A percentile compares a stretch with the other conserved stretches of the same genome.
These are phyloP conservation scores for Aotearoamyces nothofagi DNA, from an alignment of 2,329 filamentous ascomycete species.

Conservation along the genomic window DNA sequence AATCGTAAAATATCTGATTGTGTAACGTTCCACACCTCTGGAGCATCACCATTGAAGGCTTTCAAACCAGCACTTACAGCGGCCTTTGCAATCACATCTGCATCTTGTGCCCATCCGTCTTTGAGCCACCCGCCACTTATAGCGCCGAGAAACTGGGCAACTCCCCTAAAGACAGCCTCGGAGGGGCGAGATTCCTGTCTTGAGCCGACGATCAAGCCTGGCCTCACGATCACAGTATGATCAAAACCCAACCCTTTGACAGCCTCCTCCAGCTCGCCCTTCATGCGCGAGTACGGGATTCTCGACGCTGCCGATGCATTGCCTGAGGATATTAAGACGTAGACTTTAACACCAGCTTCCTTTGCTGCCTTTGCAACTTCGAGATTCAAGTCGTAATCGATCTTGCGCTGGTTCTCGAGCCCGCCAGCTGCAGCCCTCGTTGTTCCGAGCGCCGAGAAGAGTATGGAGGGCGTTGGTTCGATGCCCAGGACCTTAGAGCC, in stretches of 20 bases:
- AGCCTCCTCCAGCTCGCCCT: slow-evolving; percentile 71
- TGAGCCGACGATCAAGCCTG: slow-evolving; percentile 61
- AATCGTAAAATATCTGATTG: slow-evolving; percentile 34
- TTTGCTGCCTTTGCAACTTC: slow-evolving; percentile 64
- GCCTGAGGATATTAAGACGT: slow-evolving; percentile 33
- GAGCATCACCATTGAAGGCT: slow-evolving; percentile 18
- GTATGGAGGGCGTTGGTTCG: slow-evolving; percentile 39
- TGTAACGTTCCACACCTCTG: slow-evolving; percentile 30
- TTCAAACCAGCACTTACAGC: slow-evolving; percentile 31
- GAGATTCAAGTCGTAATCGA: slow-evolving; percentile 78
- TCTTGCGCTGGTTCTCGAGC: slow-evolving; percentile 67
- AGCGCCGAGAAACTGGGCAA: slow-evolving; percentile 39
- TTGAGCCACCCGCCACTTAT: slow-evolving; percentile 36
- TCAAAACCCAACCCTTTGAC: slow-evolving; percentile 62
- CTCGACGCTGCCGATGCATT: slow-evolving; percentile 34
- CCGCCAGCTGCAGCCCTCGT: slow-evolving; percentile 63
- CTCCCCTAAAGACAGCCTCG: slow-evolving; percentile 38
- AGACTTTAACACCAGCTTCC: slow-evolving; percentile 51
- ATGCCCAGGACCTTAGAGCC: slow-evolving; percentile 38
- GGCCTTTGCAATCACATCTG: slow-evolving; percentile 39
- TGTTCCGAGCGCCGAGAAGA: slow-evolving; percentile 70
- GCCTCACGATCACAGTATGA: slow-evolving; percentile 56
- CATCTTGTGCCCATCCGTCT: slow-evolving; percentile 52
- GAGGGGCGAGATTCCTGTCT: slow-evolving; percentile 43
- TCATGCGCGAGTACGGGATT: slow-evolving; percentile 54